Percentiles rank a stretch among this genome's conserved stretches.
These are phyloP conservation scores for Harringtonia lauricola DNA, from an alignment of 2,329 filamentous ascomycete species.

Conservation along the genomic window DNA sequence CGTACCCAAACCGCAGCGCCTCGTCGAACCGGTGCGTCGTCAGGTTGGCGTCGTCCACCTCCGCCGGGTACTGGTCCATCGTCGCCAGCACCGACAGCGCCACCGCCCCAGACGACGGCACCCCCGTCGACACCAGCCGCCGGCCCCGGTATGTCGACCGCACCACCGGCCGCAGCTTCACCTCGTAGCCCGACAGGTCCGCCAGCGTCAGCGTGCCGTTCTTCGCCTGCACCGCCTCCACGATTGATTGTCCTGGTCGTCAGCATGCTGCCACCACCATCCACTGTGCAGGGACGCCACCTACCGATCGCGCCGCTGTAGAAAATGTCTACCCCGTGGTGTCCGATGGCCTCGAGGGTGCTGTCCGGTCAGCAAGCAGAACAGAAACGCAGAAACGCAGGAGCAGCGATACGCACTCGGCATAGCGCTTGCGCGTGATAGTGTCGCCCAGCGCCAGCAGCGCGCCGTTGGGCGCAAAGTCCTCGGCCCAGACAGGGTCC, in stretches of 20 bases:
- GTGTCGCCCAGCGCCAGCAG: constrained; percentile 61
- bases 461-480: constrained; percentile 75
- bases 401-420: constrained; percentile 25
- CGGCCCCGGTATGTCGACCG: constrained; percentile 58
- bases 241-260: constrained; percentile 54
- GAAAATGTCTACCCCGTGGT: constrained; percentile 41
- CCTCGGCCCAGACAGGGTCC: constrained; percentile 70
- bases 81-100: constrained; percentile 69
- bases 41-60: constrained; percentile 47
- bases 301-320: constrained; percentile 25
- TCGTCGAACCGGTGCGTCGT: constrained; percentile 78
- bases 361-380: constrained; percentile 10
- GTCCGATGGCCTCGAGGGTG: constrained; percentile 67
- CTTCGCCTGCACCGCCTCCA: constrained; percentile 51
- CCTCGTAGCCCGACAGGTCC: constrained; percentile 63
- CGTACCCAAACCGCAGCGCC: constrained; percentile 84
- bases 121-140: constrained; percentile 56
- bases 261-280: not conserved
- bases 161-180: constrained; percentile 49
- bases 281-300: constrained; percentile 1
- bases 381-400: not conserved
- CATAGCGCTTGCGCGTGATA: constrained; percentile 74
- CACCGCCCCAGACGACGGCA: constrained; percentile 70
- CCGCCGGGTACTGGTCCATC: constrained; percentile 60
- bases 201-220: constrained; percentile 81